phyloP scores from a whole-genome alignment of 2,329 filamentous ascomycete species.

The Pyrenophora seminiperda region DNA sequence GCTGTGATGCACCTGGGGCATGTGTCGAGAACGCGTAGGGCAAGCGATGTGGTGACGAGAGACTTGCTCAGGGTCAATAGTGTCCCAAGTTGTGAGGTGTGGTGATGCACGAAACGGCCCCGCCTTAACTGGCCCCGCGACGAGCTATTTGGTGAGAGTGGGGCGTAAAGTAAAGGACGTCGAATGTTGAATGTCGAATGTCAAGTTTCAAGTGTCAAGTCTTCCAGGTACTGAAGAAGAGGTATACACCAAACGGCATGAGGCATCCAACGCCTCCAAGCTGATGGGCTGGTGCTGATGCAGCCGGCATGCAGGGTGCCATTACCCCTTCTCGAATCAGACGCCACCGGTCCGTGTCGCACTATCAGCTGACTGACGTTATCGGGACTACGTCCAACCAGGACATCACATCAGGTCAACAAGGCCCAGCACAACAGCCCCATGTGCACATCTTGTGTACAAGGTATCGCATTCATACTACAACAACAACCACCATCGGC shows the following conservation, averaged over 20 bases:
- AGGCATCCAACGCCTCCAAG: constrained; percentile 13
- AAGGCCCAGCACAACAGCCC: not conserved
- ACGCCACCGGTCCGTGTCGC: constrained; percentile 1
- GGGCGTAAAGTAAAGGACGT: constrained; percentile 1
- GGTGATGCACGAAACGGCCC: constrained; percentile 22
- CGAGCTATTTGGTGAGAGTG: constrained; percentile 10
- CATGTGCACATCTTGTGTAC: constrained; percentile 16
- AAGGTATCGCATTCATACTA: constrained; percentile 15
- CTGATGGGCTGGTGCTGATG: constrained; percentile 15
- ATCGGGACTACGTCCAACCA: constrained; percentile 11
- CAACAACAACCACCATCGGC: constrained; percentile 13
- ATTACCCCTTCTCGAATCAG: constrained; percentile 15
- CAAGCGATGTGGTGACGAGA: constrained; percentile 1
- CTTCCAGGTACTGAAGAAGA: constrained; percentile 7
- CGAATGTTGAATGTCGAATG: not conserved
- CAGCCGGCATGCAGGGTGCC: constrained; percentile 1
- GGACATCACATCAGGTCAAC: constrained; percentile 7
- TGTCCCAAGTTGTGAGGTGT: constrained; percentile 1
- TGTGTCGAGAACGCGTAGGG: constrained; percentile 6
- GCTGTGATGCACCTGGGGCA: constrained; percentile 6
- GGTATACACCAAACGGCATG: constrained; percentile 6
- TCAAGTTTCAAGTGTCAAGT: not conserved
- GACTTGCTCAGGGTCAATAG: constrained; percentile 10
- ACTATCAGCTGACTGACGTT: constrained; percentile 35
- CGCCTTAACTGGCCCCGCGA: constrained; percentile 24